Evolutionary conservation across 768 basidiomycete species (phyloP).

Genomic region (Nevesoporus exiguus): DNA sequence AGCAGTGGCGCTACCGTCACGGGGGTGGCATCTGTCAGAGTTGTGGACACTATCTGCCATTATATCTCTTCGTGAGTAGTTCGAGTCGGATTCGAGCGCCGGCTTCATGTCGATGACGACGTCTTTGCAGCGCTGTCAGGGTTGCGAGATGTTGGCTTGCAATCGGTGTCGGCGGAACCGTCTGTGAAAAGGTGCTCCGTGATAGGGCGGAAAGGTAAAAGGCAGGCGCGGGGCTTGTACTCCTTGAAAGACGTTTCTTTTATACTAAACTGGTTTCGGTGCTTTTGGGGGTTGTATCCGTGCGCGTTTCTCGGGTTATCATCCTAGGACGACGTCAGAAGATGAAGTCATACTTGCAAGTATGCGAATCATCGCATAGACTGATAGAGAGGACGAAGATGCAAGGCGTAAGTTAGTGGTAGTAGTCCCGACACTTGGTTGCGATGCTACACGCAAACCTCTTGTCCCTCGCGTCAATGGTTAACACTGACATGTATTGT

Average conservation of each 20-base stretch:
- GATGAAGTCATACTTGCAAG: too few relatives aligned
- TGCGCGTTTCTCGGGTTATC: too few relatives aligned
- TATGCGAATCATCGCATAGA: not conserved
- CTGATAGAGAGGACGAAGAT: not conserved
- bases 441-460: too few relatives aligned
- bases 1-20: conserved; percentile 41
- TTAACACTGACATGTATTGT: too few relatives aligned
- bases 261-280: not conserved
- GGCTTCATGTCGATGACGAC: not conserved
- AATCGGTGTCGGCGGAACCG: conserved; percentile 38
- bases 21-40: conserved; percentile 47
- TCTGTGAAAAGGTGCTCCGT: conserved; percentile 12
- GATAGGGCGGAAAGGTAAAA: too few relatives aligned
- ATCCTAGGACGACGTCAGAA: too few relatives aligned
- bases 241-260: not conserved
- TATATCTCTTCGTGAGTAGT: conserved; percentile 48
- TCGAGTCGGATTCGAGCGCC: not conserved
- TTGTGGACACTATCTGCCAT: conserved; percentile 39
- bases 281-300: not conserved
- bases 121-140: conserved; percentile 28
- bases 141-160: conserved; percentile 35
- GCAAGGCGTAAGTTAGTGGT: not conserved
- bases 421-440: too few relatives aligned
- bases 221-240: not conserved
- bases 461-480: too few relatives aligned